Conservation (phyloP, 2,329 filamentous ascomycete species). For the Colletotrichum tabaci region DNA sequence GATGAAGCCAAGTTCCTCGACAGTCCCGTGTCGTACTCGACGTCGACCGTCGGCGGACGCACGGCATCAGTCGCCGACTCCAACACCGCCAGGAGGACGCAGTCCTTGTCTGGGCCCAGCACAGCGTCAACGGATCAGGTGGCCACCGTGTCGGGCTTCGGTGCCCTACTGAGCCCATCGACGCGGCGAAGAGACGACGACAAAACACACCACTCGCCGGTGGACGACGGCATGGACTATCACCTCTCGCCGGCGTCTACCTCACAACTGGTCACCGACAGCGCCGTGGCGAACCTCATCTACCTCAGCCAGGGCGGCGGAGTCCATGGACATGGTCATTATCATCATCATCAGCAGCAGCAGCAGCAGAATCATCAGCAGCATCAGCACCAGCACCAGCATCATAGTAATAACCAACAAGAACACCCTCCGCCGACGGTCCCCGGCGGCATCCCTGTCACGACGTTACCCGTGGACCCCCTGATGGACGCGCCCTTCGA, state of each 20-base stretch:
- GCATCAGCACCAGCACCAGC: no score
- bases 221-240: constrained; percentile 14
- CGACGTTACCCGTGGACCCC: constrained; percentile 33
- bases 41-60: constrained; percentile 28
- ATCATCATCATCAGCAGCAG: no score
- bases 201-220: constrained; percentile 19
- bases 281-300: constrained; percentile 54
- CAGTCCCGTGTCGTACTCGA: constrained; percentile 33
- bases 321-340: not conserved
- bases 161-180: constrained; percentile 17
- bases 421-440: constrained; percentile 4
- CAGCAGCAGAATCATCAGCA: no score
- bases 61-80: constrained; percentile 20
- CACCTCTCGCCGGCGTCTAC: constrained; percentile 45
- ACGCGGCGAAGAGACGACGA: constrained; percentile 28
- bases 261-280: constrained; percentile 50
- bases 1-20: constrained; percentile 26
- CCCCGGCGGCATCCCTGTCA: constrained; percentile 17
- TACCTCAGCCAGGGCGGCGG: constrained; percentile 52
- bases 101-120: constrained; percentile 26
- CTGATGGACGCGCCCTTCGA: constrained; percentile 38
- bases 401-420: not conserved
- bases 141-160: constrained; percentile 1
- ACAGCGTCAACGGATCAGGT: constrained; percentile 14
- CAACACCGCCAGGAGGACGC: constrained; percentile 8